Percentiles rank a stretch among this genome's conserved stretches.
These are phyloP conservation scores for Tricholoma saponaceum DNA, from an alignment of 768 basidiomycete species.

Conservation along the genomic window DNA sequence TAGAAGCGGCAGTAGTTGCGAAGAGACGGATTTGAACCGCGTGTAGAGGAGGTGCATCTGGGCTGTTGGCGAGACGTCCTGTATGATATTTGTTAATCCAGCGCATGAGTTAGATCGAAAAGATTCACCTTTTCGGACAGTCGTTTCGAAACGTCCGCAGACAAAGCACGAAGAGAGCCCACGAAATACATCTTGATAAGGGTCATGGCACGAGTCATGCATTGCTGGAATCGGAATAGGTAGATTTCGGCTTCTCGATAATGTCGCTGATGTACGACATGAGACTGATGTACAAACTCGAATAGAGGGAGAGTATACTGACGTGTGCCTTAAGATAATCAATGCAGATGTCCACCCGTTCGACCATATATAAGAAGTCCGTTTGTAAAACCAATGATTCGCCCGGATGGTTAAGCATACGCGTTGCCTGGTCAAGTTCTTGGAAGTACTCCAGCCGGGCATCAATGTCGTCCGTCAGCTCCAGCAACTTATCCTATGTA, in stretches of 20 bases:
- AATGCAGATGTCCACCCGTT: conserved; percentile 91
- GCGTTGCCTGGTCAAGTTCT: conserved; percentile 88
- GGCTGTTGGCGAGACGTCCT: conserved; percentile 79
- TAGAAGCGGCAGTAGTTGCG: conserved; percentile 72
- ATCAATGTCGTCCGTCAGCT: conserved; percentile 79
- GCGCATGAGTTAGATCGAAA: not conserved
- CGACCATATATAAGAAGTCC: conserved; percentile 95
- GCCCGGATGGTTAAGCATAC: conserved; percentile 92
- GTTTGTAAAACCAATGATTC: conserved; percentile 86
- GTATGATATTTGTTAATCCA: not conserved
- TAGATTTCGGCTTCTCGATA: conserved; percentile 93
- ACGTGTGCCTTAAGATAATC: conserved; percentile 87
- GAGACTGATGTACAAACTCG: not conserved
- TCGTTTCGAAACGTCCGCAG: conserved; percentile 72
- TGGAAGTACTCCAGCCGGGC: conserved; percentile 87
- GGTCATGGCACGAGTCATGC: conserved; percentile 97
- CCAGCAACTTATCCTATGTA: conserved; percentile 72
- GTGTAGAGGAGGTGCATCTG: conserved; percentile 86
- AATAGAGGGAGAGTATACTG: conserved; percentile 25
- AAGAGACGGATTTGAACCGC: conserved; percentile 72
- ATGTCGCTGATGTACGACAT: conserved; percentile 55
- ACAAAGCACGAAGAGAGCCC: conserved; percentile 73
- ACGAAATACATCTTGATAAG: conserved; percentile 97
- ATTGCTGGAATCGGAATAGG: conserved; percentile 95
- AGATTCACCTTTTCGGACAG: conserved; percentile 67